A percentile compares a stretch with the other conserved stretches of the same genome.
These are phyloP conservation scores for Quercus lobata DNA, from an alignment of 331 rosid species.

Conservation along the genomic window DNA sequence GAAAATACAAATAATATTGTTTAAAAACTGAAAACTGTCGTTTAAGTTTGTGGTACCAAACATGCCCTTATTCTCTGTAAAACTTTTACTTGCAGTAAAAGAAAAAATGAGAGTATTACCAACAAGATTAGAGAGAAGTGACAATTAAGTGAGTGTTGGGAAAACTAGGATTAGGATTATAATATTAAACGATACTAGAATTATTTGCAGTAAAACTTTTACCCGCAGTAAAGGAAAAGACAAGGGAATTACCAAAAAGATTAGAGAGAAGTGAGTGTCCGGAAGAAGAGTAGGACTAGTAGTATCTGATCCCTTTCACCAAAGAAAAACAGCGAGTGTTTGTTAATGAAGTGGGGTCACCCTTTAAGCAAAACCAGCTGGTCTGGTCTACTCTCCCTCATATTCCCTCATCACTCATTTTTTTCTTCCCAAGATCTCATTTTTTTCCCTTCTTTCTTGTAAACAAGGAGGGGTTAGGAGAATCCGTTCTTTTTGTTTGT, in stretches of 20 bases:
- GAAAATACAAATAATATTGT: too few relatives aligned
- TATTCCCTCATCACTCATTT: conserved; percentile 27
- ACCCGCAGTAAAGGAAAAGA: neutral
- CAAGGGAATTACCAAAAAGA: neutral
- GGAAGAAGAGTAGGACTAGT: neutral
- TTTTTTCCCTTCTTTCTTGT: conserved; percentile 29
- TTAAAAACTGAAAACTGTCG: too few relatives aligned
- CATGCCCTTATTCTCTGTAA: too few relatives aligned
- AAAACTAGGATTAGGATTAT: too few relatives aligned
- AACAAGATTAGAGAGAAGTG: too few relatives aligned
- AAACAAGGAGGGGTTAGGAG: neutral
- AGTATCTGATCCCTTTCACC: conserved; percentile 18
- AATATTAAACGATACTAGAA: too few relatives aligned
- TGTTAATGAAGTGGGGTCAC: conserved; percentile 40
- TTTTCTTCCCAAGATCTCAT: conserved; percentile 69
- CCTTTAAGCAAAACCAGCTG: conserved; percentile 57
- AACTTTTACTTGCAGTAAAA: too few relatives aligned
- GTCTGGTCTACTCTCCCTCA: conserved; percentile 18
- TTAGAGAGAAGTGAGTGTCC: neutral
- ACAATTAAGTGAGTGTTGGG: too few relatives aligned
- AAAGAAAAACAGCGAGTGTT: conserved; percentile 10
- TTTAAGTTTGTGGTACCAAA: too few relatives aligned
- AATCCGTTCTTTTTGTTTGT: conserved; percentile 26
- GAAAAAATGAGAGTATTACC: too few relatives aligned
- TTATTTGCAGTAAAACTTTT: neutral